These are phyloP conservation scores for Hemerocallis citrina DNA, from an alignment of 106 monocot species.

Conservation along the genomic window DNA sequence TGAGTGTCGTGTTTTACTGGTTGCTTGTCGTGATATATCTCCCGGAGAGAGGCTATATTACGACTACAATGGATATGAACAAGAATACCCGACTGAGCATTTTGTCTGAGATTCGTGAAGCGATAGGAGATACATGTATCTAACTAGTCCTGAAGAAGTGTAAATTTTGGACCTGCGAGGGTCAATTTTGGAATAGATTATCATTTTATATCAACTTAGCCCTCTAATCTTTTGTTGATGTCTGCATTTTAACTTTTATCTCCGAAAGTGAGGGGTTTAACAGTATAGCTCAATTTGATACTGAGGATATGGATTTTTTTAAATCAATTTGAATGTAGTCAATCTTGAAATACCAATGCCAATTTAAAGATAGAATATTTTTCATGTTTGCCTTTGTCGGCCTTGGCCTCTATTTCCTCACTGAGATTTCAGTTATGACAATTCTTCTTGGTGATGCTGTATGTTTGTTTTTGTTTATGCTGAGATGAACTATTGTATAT, in stretches of 20 bases:
- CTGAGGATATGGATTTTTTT: background rate
- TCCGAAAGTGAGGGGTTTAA: background rate
- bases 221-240: conserved; percentile 1
- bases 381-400: too few relatives aligned
- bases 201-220: background rate
- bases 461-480: too few relatives aligned
- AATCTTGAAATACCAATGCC: background rate
- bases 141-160: background rate
- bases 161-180: background rate
- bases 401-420: too few relatives aligned
- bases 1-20: conserved; percentile 64
- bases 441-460: too few relatives aligned
- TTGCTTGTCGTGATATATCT: conserved; percentile 85
- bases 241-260: background rate
- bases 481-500: too few relatives aligned
- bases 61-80: conserved; percentile 87
- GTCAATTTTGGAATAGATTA: conserved; percentile 6
- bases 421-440: too few relatives aligned
- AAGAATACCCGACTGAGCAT: conserved; percentile 83
- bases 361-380: conserved; percentile 4
- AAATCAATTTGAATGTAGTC: conserved; percentile 1
- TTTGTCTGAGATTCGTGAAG: conserved; percentile 46
- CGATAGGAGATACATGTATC: background rate
- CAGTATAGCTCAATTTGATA: background rate
- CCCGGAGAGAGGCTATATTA: conserved; percentile 80